Evolutionary conservation across 352 stramenopile genomes (phyloP).

Genomic region (Globisporangium nodosum): DNA sequence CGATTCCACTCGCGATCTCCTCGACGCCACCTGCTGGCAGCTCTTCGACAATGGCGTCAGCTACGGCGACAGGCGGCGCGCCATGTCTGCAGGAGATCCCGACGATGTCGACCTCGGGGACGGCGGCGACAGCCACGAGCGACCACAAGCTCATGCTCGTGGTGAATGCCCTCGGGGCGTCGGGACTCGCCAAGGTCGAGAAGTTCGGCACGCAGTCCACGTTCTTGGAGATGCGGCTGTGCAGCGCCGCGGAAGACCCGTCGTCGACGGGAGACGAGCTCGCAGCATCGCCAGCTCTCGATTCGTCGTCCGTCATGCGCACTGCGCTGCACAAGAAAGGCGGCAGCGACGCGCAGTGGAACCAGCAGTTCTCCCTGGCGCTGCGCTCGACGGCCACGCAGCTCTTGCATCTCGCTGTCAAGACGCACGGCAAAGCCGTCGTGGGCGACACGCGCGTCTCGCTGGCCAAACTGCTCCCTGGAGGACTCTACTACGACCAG

Average conservation of each 20-base stretch:
- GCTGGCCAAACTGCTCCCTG: constrained; percentile 31
- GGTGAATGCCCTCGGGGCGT: constrained; percentile 57
- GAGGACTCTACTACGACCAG: constrained; percentile 46
- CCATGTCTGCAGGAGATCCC: constrained; percentile 50
- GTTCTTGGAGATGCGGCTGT: constrained; percentile 52
- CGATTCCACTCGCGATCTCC: constrained; percentile 3
- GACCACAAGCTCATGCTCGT: constrained; percentile 27
- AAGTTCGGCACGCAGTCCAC: constrained; percentile 80
- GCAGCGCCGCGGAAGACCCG: not conserved
- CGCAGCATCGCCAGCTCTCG: not conserved
- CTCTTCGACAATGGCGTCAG: not conserved
- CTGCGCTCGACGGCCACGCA: constrained; percentile 53
- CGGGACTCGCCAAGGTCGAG: constrained; percentile 53
- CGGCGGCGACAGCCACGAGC: not conserved
- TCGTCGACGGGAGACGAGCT: constrained; percentile 11
- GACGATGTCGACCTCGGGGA: constrained; percentile 5
- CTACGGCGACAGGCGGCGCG: constrained; percentile 11
- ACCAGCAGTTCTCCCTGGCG: constrained; percentile 63
- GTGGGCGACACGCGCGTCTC: constrained; percentile 53
- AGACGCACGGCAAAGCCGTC: constrained; percentile 59
- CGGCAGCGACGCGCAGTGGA: constrained; percentile 77
- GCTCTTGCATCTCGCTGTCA: constrained; percentile 44
- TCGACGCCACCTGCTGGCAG: no score
- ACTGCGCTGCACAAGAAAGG: constrained; percentile 77
- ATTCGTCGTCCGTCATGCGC: constrained; percentile 23